Evolutionary conservation across 2,329 filamentous ascomycete species (phyloP).

Genomic region (Cryphonectria parasitica): DNA sequence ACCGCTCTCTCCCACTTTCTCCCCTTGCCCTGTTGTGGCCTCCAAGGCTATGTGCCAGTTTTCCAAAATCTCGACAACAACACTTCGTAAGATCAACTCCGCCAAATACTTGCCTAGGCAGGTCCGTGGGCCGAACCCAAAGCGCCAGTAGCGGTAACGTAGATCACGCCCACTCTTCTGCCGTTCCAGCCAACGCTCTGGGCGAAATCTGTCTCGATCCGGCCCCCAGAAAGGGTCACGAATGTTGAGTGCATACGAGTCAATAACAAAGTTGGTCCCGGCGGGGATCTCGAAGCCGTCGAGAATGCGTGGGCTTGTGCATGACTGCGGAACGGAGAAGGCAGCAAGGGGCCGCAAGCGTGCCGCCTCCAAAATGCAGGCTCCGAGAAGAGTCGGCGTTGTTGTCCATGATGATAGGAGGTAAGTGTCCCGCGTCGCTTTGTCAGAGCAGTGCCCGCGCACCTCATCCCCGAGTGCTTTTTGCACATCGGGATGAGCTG

Average conservation of each 20-base stretch:
- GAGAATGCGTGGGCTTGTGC: neutral
- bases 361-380: neutral
- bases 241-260: neutral
- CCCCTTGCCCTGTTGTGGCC: too few relatives aligned
- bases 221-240: neutral
- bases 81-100: too few relatives aligned
- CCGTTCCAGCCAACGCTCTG: neutral
- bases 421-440: neutral
- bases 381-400: neutral
- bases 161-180: neutral
- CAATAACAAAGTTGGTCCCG: neutral
- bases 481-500: neutral
- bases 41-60: too few relatives aligned
- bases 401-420: neutral
- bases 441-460: too few relatives aligned
- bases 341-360: neutral
- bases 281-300: neutral
- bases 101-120: neutral
- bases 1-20: too few relatives aligned
- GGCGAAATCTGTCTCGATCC: neutral
- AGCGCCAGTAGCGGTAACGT: slow-evolving; percentile 3
- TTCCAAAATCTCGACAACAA: too few relatives aligned
- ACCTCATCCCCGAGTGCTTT: neutral
- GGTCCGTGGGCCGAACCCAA: slow-evolving; percentile 3
- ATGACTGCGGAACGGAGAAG: neutral